Percentiles rank a stretch among this genome's conserved stretches.
Conservation (phyloP, 1,284 basidiomycete genomes). For the Clitocybe nebularis region DNA sequence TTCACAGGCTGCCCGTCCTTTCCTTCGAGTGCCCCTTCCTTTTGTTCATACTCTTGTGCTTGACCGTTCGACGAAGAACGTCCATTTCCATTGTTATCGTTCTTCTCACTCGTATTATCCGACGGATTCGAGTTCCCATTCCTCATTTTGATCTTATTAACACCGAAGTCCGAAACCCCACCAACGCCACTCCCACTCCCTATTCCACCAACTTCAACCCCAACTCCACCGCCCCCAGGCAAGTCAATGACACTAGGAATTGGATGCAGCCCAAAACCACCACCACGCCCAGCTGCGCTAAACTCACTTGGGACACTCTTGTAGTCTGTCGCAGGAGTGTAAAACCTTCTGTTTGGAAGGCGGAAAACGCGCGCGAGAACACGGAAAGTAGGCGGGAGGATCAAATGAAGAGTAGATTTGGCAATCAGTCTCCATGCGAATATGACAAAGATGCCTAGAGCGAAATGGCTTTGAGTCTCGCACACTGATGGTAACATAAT, state of each 20-base stretch:
- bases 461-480: slow-evolving; percentile 6
- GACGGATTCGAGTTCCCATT: slow-evolving; percentile 8
- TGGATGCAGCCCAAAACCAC: slow-evolving; percentile 49
- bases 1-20: slow-evolving; percentile 43
- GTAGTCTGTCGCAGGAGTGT: slow-evolving; percentile 88
- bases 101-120: slow-evolving; percentile 22
- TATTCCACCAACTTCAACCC: slow-evolving; percentile 38
- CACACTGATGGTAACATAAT: slow-evolving; percentile 18
- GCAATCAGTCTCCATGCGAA: slow-evolving; percentile 84
- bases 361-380: slow-evolving; percentile 57
- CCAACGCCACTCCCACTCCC: slow-evolving; percentile 30
- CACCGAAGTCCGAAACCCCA: slow-evolving; percentile 14
- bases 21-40: slow-evolving; percentile 16
- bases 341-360: slow-evolving; percentile 78
- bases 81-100: slow-evolving; percentile 20
- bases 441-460: slow-evolving; percentile 60
- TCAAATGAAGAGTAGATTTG: slow-evolving; percentile 68
- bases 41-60: slow-evolving; percentile 11
- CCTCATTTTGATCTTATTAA: slow-evolving; percentile 22
- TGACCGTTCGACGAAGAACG: slow-evolving; percentile 6
- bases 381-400: slow-evolving; percentile 82
- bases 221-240: slow-evolving; percentile 40
- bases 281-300: slow-evolving; percentile 25
- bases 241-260: slow-evolving; percentile 88
- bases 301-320: slow-evolving; percentile 59